Base-by-base conservation (phyloP, 768 basidiomycete genomes). In the Suillus luteus region DNA sequence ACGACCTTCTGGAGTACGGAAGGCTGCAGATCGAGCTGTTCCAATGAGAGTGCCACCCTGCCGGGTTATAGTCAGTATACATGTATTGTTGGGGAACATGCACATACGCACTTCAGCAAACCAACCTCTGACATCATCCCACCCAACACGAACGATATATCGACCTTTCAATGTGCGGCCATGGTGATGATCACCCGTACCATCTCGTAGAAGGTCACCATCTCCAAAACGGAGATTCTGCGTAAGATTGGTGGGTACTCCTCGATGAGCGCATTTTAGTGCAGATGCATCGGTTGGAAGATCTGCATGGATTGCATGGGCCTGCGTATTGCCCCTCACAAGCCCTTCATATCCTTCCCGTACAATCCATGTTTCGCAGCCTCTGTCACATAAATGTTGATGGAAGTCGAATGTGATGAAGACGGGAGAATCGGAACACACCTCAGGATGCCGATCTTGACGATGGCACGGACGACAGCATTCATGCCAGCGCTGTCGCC, bases 401-500 rank as follows among this genome's bases (percentile, higher is more conserved):
- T 59, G 62, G 58, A 64, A 65, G 60, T 40, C 58, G 35, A 49
- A 61, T 48, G 57, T 2, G 14, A 62, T 44, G 52, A 19, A 54
- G 52, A 54, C 52, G 35, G 54, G 52, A 38, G 60, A 43, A 52
- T 19, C 48, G 48, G 44, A 46, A 78, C 86, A 68, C 72, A 95
- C 95, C 90, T 90, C 66, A 95, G 82, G 68, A 99, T 97, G 40
- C 90, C 95, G 68, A 88, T 88, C 78, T 95, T 95, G 67, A 99
- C 96, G 54, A 95, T 90, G 0, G 95, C 85, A 68, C 97, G 92
- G 60, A 99, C 96, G 62, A 88, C 93, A 38, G 95, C 94, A 73
- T 96, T 96, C 93, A 95, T 94, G 71, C 97, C 97, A 60, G 97
- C 96, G 78, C 92, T 94, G 82, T 99, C 97, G 72, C 97, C 96